Evolutionary conservation across 345 rosid species (phyloP).

Genomic region (Hirschfeldia incana): DNA sequence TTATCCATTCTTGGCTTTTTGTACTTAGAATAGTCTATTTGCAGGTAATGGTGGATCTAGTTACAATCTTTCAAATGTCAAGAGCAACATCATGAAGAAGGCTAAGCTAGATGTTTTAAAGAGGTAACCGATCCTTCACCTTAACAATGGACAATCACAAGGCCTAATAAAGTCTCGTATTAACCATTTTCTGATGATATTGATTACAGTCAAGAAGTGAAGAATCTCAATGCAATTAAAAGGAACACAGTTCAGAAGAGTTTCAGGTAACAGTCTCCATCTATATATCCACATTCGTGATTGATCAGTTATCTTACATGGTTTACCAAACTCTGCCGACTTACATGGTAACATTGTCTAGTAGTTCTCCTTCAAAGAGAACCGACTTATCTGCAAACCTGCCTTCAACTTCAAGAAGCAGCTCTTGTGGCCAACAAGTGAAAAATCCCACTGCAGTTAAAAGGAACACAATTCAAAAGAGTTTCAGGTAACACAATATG

Average conservation of each 20-base stretch:
- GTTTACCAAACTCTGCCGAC: not conserved
- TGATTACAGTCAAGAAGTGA: constrained; percentile 71
- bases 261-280: constrained; percentile 47
- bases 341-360: constrained; percentile 6
- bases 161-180: not conserved
- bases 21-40: constrained; percentile 10
- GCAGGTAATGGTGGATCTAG: constrained; percentile 58
- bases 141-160: constrained; percentile 1
- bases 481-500: constrained; percentile 47
- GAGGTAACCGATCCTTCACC: constrained; percentile 47
- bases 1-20: not conserved
- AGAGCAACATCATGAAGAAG: constrained; percentile 92
- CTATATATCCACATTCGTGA: not conserved
- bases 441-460: constrained; percentile 64
- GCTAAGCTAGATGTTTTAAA: constrained; percentile 72
- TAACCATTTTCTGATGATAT: not conserved
- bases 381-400: not conserved
- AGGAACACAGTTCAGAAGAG: constrained; percentile 61
- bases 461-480: constrained; percentile 63
- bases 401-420: constrained; percentile 34
- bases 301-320: constrained; percentile 4
- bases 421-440: constrained; percentile 48
- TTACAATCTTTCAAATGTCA: constrained; percentile 56
- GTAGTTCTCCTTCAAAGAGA: constrained; percentile 33
- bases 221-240: constrained; percentile 72